A percentile compares a stretch with the other conserved stretches of the same genome.
These are phyloP conservation scores for Aphanomyces stellatus DNA, from an alignment of 352 stramenopile species.

Conservation along the genomic window DNA sequence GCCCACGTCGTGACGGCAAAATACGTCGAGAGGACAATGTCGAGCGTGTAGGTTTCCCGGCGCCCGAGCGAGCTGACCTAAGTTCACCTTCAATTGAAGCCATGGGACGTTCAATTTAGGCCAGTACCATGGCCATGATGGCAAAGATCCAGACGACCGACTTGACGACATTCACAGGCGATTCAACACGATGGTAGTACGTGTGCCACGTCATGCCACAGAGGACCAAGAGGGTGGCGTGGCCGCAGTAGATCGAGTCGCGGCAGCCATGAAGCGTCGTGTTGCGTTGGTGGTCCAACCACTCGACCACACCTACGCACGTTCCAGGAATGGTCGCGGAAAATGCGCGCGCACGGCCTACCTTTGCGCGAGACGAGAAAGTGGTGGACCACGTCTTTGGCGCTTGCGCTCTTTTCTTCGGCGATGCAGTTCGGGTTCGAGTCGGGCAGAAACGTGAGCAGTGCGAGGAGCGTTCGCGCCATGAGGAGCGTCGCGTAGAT, in stretches of 20 bases:
- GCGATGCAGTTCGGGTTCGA: conserved; percentile 11
- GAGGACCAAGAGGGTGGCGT: conserved; percentile 4
- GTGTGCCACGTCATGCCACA: conserved; percentile 16
- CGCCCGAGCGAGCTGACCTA: conserved; percentile 14
- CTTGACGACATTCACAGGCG: conserved; percentile 6
- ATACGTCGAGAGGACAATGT: conserved; percentile 9
- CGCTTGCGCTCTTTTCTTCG: conserved; percentile 10
- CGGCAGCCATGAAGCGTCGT: neutral
- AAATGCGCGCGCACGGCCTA: neutral
- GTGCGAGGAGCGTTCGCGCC: conserved; percentile 3
- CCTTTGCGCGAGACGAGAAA: conserved; percentile 1
- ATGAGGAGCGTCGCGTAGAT: conserved; percentile 14
- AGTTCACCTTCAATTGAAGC: neutral
- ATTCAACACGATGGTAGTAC: conserved; percentile 16
- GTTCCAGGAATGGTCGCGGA: neutral
- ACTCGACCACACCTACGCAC: neutral
- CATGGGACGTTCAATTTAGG: neutral
- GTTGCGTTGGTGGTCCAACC: conserved; percentile 1
- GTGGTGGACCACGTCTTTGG: conserved; percentile 9
- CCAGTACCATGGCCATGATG: conserved; percentile 7
- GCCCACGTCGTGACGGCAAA: conserved; percentile 14
- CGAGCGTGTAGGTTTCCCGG: conserved; percentile 13
- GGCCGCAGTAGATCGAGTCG: conserved; percentile 18
- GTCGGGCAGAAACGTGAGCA: conserved; percentile 14
- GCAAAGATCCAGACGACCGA: conserved; percentile 8